Evolutionary conservation across 352 stramenopile genomes (phyloP).

Genomic region (Pythium volutum): DNA sequence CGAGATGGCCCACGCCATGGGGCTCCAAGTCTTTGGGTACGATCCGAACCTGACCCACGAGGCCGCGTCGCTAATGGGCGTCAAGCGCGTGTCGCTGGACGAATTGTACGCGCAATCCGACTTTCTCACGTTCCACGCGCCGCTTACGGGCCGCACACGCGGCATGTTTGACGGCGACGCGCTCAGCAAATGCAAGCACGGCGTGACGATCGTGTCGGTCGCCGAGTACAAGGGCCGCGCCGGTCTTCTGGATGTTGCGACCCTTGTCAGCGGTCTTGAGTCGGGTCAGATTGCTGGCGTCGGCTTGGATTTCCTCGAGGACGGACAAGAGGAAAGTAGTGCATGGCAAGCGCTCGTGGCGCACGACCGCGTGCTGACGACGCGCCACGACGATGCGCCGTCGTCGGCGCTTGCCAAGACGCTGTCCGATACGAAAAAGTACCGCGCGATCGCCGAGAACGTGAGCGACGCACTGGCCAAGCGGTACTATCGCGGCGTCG

Average conservation of each 20-base stretch:
- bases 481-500: slow-evolving; percentile 73
- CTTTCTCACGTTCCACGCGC: slow-evolving; percentile 95
- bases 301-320: slow-evolving; percentile 71
- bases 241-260: slow-evolving; percentile 81
- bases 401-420: slow-evolving; percentile 68
- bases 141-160: slow-evolving; percentile 90
- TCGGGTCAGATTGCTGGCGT: slow-evolving; percentile 82
- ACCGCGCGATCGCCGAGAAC: slow-evolving; percentile 77
- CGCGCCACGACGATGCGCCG: slow-evolving; percentile 88
- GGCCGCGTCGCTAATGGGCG: slow-evolving; percentile 52
- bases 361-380: slow-evolving; percentile 86
- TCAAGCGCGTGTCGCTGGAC: slow-evolving; percentile 57
- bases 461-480: slow-evolving; percentile 64
- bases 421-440: slow-evolving; percentile 41
- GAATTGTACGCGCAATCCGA: slow-evolving; percentile 77
- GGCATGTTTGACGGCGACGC: slow-evolving; percentile 85
- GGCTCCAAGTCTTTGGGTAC: slow-evolving; percentile 63
- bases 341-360: slow-evolving; percentile 69
- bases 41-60: slow-evolving; percentile 77
- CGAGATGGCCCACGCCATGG: slow-evolving; percentile 72
- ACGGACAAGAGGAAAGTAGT: slow-evolving; percentile 13
- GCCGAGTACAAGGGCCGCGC: slow-evolving; percentile 63
- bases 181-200: slow-evolving; percentile 86
- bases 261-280: slow-evolving; percentile 65
- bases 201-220: slow-evolving; percentile 88